Evolutionary conservation across 2,329 filamentous ascomycete genomes (phyloP), one percentile per base, ranked within the genome.

Genomic region (Aspergillus fijiensis): DNA sequence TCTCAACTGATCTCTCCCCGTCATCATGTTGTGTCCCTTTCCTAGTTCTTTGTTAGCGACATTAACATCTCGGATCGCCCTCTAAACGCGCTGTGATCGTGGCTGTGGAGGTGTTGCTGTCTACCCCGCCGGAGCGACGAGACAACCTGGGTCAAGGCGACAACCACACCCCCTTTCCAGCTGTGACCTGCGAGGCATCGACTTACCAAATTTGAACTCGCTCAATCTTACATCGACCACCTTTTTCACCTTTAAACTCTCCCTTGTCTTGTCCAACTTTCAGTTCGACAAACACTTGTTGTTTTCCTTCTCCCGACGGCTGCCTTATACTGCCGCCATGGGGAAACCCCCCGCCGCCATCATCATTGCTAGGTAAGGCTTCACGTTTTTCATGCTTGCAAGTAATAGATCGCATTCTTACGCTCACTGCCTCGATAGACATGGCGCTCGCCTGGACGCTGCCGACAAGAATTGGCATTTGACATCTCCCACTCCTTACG

Each of bases 381-480:
- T 52, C 12, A 42, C 47, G 16, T 11, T 29, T 25, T n/a, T 51
- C n/a, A 10, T 12, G 29, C 55, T 11, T 49, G 19, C 10, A 19
- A 12, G 11, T 21, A 2, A 25, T 14, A 14, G 10, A 19, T 14
- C 51, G 10, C n/a, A 35, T 19, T 23, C 5, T 45, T 29, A 11
- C 4, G 23, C 55, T 35, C 45, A 56, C 25, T 49, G 55, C 66
- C 50, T 85, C 92, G 51, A 48, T n/a, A 88, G 95, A 77, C 95
- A 99, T 77, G 95, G 95, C 71, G 91, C 93, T 69, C 89, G 95
- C 67, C 88, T 99, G 60, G 95, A 99, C 76, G 92, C 92, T 58
- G 92, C 93, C 63, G 93, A 99, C 82, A 92, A 93, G 74, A 87
- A 91, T 75, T 99, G 95, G 95, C 92, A 97, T 76, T 84, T 96